phyloP scores from a whole-genome alignment of 2,329 filamentous ascomycete genomes.

The Scytalidium lignicola region DNA sequence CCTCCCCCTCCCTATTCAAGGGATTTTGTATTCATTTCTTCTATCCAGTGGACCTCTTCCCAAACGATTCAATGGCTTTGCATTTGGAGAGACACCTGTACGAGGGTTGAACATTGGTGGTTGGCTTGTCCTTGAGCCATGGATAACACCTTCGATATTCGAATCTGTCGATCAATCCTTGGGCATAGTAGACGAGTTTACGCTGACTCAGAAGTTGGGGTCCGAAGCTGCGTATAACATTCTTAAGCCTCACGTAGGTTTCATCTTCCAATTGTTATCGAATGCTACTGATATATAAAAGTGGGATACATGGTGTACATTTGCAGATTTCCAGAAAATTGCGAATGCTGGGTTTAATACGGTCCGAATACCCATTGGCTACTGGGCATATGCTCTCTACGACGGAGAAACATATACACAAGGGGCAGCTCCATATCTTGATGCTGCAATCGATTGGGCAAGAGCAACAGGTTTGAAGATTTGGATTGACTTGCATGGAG shows the following conservation, averaged over 20 bases:
- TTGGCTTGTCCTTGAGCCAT: constrained; percentile 33
- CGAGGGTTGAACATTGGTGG: constrained; percentile 33
- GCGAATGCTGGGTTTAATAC: constrained; percentile 51
- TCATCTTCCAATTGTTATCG: not conserved
- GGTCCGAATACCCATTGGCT: constrained; percentile 54
- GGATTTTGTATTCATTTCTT: not conserved
- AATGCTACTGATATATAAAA: constrained; percentile 6
- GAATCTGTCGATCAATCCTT: constrained; percentile 27
- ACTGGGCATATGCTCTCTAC: constrained; percentile 51
- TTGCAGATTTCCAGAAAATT: constrained; percentile 50
- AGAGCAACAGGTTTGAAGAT: constrained; percentile 46
- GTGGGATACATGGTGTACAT: constrained; percentile 27
- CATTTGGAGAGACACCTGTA: constrained; percentile 45
- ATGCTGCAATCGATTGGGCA: constrained; percentile 53
- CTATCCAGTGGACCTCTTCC: constrained; percentile 7
- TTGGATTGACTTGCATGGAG: constrained; percentile 55
- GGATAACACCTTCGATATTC: constrained; percentile 56
- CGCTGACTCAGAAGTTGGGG: constrained; percentile 39
- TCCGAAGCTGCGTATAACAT: constrained; percentile 41
- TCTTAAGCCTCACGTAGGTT: constrained; percentile 40
- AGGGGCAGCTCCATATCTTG: constrained; percentile 47
- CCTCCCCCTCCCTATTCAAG: not conserved
- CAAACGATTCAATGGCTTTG: constrained; percentile 33
- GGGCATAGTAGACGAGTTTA: constrained; percentile 28
- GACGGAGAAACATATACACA: constrained; percentile 44